A percentile compares a stretch with the other conserved stretches of the same genome.
Conservation (phyloP, 2,329 filamentous ascomycete species). For the Epichloe sylvatica region DNA sequence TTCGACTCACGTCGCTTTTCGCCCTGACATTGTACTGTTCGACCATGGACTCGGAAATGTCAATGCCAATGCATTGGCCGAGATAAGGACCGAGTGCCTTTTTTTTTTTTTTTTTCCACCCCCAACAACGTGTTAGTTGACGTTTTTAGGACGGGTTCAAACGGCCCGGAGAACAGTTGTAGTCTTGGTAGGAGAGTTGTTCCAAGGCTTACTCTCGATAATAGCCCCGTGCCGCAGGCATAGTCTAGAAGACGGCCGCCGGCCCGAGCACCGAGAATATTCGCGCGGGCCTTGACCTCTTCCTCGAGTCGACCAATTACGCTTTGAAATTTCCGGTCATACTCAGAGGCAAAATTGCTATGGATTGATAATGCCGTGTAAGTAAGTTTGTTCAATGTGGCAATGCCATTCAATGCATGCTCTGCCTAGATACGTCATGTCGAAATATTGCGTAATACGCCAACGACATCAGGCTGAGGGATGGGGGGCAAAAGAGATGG, state of each 20-base stretch:
- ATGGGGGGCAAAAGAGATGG: too few relatives aligned
- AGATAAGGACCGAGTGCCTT: slow-evolving; percentile 13
- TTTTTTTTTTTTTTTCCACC: too few relatives aligned
- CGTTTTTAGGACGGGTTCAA: too few relatives aligned
- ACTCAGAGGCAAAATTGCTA: slow-evolving; percentile 19
- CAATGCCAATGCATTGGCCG: slow-evolving; percentile 51
- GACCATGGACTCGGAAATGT: slow-evolving; percentile 60
- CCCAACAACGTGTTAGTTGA: too few relatives aligned
- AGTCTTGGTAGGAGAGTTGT: neutral
- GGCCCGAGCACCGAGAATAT: slow-evolving; percentile 44
- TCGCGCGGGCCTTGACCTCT: slow-evolving; percentile 36
- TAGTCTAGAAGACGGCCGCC: slow-evolving; percentile 53
- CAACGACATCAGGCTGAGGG: too few relatives aligned
- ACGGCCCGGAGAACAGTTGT: too few relatives aligned
- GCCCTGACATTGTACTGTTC: slow-evolving; percentile 49
- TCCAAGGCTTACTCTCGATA: slow-evolving; percentile 31
- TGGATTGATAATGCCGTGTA: neutral
- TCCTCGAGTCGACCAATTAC: slow-evolving; percentile 38
- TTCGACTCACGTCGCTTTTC: slow-evolving; percentile 31
- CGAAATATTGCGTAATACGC: too few relatives aligned
- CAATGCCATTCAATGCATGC: neutral
- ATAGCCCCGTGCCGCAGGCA: slow-evolving; percentile 56
- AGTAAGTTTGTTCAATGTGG: neutral
- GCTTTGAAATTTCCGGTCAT: slow-evolving; percentile 40
- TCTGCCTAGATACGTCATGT: too few relatives aligned